Percentiles rank a stretch among this genome's conserved stretches.
Conservation (phyloP, 805 yeast species). For the Lipomyces orientalis region DNA sequence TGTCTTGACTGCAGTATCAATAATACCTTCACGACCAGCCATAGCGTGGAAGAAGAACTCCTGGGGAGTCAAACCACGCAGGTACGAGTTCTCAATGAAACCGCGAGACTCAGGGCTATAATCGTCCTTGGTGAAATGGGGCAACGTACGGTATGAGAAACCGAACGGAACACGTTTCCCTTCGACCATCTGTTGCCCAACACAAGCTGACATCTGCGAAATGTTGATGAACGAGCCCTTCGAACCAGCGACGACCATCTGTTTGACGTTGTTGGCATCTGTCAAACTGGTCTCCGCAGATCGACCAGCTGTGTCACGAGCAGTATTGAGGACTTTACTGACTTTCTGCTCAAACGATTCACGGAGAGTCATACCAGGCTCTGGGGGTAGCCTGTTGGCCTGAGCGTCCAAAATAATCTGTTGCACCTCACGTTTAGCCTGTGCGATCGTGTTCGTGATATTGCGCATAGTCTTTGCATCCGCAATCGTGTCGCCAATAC, state of each 20-base stretch:
- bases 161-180: slow-evolving; percentile 99
- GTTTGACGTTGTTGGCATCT: slow-evolving; percentile 93
- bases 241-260: slow-evolving; percentile 99
- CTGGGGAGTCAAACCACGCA: slow-evolving; percentile 97
- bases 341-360: slow-evolving; percentile 98
- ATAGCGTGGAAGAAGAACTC: slow-evolving; percentile 99
- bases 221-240: slow-evolving; percentile 98
- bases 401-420: slow-evolving; percentile 93
- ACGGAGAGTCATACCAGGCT: slow-evolving; percentile 99
- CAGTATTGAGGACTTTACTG: slow-evolving; percentile 91
- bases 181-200: slow-evolving; percentile 99
- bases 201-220: slow-evolving; percentile 99
- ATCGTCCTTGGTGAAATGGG: slow-evolving; percentile 98
- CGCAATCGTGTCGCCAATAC: slow-evolving; percentile 99
- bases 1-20: slow-evolving; percentile 99
- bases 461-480: slow-evolving; percentile 95
- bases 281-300: slow-evolving; percentile 96
- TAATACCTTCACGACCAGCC: slow-evolving; percentile 99
- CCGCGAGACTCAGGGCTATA: slow-evolving; percentile 99
- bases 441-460: slow-evolving; percentile 89
- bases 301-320: slow-evolving; percentile 99
- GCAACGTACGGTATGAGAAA: slow-evolving; percentile 92
- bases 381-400: slow-evolving; percentile 83
- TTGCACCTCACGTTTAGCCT: slow-evolving; percentile 93
- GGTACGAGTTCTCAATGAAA: slow-evolving; percentile 94